phyloP scores from a whole-genome alignment of 2,329 filamentous ascomycete species.

The Aspergillus pseudonomiae region DNA sequence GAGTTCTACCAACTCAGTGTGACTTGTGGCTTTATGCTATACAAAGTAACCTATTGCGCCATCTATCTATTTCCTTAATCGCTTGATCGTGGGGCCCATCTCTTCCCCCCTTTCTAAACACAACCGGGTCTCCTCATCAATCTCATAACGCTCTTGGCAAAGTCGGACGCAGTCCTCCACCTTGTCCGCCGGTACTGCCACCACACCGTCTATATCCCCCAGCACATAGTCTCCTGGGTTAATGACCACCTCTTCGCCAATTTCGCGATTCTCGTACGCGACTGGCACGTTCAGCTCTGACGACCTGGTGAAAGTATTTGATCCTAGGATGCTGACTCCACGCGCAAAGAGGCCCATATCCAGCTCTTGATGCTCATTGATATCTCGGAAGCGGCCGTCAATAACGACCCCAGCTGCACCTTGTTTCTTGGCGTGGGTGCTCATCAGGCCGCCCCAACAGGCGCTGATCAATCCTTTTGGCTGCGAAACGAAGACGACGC shows the following conservation, averaged over 20 bases:
- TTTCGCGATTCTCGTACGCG: conserved; percentile 27
- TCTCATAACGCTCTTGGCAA: conserved; percentile 36
- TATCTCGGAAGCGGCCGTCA: conserved; percentile 43
- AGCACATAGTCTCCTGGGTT: no score
- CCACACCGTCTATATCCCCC: no score
- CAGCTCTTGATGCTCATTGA: conserved; percentile 37
- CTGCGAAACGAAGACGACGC: conserved; percentile 43
- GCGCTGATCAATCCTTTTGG: conserved; percentile 37
- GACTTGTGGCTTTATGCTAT: no score
- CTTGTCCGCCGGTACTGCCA: no score
- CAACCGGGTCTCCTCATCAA: conserved; percentile 39
- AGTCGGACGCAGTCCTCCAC: conserved; percentile 16
- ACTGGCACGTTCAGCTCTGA: conserved; percentile 40
- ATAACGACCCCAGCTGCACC: conserved; percentile 43
- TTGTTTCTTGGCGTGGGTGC: conserved; percentile 35
- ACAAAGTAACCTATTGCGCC: no score
- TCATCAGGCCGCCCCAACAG: conserved; percentile 47
- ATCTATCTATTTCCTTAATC: conserved; percentile 28
- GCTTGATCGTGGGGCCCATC: conserved; percentile 40
- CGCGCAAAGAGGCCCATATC: conserved; percentile 5
- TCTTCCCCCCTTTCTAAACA: conserved; percentile 34
- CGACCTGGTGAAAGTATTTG: conserved; percentile 38
- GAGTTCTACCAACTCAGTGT: no score
- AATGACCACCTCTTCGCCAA: no score
- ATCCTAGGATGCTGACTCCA: conserved; percentile 35